Evolutionary conservation across 1,284 basidiomycete genomes (phyloP).

Genomic region (Wolfiporia cocos): DNA sequence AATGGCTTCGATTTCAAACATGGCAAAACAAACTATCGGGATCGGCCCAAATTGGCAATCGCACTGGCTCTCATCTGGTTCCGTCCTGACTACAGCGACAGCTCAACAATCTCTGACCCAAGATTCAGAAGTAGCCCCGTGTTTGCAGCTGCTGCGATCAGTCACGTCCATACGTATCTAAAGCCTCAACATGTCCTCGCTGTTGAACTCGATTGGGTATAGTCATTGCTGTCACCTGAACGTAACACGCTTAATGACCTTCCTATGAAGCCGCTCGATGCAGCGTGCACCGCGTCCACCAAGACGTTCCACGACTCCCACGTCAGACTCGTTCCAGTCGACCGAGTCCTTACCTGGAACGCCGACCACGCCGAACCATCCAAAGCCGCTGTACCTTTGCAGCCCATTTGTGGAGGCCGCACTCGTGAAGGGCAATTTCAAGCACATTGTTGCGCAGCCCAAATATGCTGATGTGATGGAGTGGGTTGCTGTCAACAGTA

Average conservation of each 20-base stretch:
- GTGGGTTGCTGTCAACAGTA: conserved; percentile 97
- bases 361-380: conserved; percentile 36
- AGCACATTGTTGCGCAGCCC: conserved; percentile 96
- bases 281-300: conserved; percentile 55
- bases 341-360: conserved; percentile 35
- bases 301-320: conserved; percentile 67
- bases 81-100: too few species aligned
- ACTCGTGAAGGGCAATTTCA: conserved; percentile 97
- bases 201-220: conserved; percentile 75
- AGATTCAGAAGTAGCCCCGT: too few species aligned
- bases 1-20: conserved; percentile 22
- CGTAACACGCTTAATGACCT: too few species aligned
- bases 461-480: conserved; percentile 98
- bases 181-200: conserved; percentile 45
- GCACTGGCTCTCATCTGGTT: background rate
- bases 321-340: conserved; percentile 52
- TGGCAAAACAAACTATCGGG: conserved; percentile 16
- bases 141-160: too few species aligned
- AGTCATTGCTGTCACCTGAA: background rate
- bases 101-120: too few species aligned
- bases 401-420: conserved; percentile 96
- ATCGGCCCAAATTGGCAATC: background rate
- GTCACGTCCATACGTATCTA: background rate
- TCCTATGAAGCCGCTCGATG: conserved; percentile 55
- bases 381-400: conserved; percentile 83